phyloP scores from a whole-genome alignment of 2,329 filamentous ascomycete species.

The Colletotrichum eremochloae region DNA sequence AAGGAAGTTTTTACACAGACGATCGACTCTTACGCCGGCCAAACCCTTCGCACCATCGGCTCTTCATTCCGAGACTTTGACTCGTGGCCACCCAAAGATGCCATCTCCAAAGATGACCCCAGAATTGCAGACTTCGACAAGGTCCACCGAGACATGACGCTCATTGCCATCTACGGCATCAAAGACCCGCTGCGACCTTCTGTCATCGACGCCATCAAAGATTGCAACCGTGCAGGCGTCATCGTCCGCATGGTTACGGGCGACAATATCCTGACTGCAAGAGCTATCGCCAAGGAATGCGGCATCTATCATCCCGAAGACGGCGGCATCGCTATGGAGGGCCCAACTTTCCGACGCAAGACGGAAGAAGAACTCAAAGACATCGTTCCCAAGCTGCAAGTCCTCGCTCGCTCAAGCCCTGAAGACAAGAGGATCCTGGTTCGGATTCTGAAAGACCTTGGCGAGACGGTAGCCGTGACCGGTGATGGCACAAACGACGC shows the following conservation, averaged over 20 bases:
- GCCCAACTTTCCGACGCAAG: conserved; percentile 68
- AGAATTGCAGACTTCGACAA: conserved; percentile 70
- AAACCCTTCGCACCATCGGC: conserved; percentile 57
- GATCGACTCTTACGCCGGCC: conserved; percentile 54
- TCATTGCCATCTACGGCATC: conserved; percentile 70
- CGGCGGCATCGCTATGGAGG: conserved; percentile 69
- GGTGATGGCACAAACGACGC: conserved; percentile 77
- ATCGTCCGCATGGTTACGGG: conserved; percentile 75
- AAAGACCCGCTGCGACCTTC: conserved; percentile 75
- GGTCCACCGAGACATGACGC: conserved; percentile 51
- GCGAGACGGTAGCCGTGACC: conserved; percentile 76
- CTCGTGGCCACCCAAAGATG: conserved; percentile 71
- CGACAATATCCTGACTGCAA: conserved; percentile 60
- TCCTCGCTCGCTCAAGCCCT: conserved; percentile 77
- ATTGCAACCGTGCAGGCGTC: conserved; percentile 74
- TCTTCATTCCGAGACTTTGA: conserved; percentile 61
- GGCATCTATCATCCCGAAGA: conserved; percentile 52
- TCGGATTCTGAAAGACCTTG: conserved; percentile 72
- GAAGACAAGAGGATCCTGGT: conserved; percentile 78
- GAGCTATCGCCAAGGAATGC: conserved; percentile 59
- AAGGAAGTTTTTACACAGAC: conserved; percentile 46
- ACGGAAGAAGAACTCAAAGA: conserved; percentile 62
- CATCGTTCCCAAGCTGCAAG: conserved; percentile 73
- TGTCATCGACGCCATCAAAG: conserved; percentile 71
- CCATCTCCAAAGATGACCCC: conserved; percentile 61